phyloP scores from a whole-genome alignment of 805 yeast genomes.

The Starmerella potacharoeniae region DNA sequence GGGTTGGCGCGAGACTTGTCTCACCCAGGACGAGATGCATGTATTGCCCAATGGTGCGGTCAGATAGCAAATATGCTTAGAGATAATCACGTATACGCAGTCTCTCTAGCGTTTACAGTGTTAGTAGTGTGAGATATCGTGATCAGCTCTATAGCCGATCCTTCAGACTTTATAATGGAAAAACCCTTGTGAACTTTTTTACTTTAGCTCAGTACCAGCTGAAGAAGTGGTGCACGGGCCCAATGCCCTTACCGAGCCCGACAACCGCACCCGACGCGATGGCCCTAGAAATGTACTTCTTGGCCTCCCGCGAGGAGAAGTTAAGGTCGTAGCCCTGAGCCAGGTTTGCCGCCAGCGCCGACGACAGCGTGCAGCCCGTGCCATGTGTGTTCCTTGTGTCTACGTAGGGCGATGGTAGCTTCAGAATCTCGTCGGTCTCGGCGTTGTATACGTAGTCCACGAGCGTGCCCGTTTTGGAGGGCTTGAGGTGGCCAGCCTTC shows the following conservation, averaged over 20 bases:
- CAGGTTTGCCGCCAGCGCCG: conserved; percentile 65
- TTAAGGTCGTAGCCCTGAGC: conserved; percentile 42
- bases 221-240: conserved; percentile 63
- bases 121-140: too few relatives aligned
- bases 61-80: too few relatives aligned
- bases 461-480: conserved; percentile 7
- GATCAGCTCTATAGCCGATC: too few relatives aligned
- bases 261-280: conserved; percentile 36
- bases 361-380: conserved; percentile 80
- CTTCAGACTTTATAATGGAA: too few relatives aligned
- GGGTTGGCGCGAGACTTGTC: neutral
- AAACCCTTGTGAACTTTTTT: too few relatives aligned
- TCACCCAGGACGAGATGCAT: too few relatives aligned
- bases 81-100: too few relatives aligned
- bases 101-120: too few relatives aligned
- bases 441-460: conserved; percentile 23
- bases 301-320: conserved; percentile 44
- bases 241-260: conserved; percentile 39
- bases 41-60: too few relatives aligned
- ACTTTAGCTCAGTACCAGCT: conserved; percentile 4
- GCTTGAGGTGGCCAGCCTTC: conserved; percentile 68
- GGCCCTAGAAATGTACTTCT: conserved; percentile 58
- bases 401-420: conserved; percentile 37
- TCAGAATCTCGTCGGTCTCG: conserved; percentile 39
- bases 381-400: conserved; percentile 62